These are phyloP conservation scores for Panus rudis DNA, from an alignment of 768 basidiomycete species.

Conservation along the genomic window DNA sequence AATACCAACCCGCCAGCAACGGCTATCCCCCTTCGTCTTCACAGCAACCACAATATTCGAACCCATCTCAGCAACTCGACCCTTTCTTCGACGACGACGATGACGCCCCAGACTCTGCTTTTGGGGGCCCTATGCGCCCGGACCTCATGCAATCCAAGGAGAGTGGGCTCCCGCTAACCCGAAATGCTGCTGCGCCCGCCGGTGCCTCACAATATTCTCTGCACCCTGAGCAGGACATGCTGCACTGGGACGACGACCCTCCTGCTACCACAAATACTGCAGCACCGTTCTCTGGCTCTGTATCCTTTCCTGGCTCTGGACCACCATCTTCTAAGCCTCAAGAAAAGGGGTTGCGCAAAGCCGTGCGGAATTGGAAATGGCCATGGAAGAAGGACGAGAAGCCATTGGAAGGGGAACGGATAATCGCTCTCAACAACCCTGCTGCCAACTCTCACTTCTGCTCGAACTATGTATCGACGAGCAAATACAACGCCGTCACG, in stretches of 20 bases:
- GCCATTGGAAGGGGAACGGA: conserved; percentile 62
- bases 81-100: conserved; percentile 85
- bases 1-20: conserved; percentile 44
- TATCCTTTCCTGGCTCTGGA: conserved; percentile 34
- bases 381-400: conserved; percentile 75
- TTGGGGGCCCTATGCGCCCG: conserved; percentile 45
- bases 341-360: conserved; percentile 8
- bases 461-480: conserved; percentile 86
- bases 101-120: conserved; percentile 61
- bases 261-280: conserved; percentile 33
- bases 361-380: conserved; percentile 61
- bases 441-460: conserved; percentile 57
- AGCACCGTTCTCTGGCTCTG: conserved; percentile 20
- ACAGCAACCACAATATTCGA: conserved; percentile 19
- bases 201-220: conserved; percentile 42
- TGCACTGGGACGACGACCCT: conserved; percentile 73
- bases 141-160: conserved; percentile 37
- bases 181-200: conserved; percentile 54
- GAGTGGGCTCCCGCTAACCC: conserved; percentile 50
- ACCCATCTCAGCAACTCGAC: conserved; percentile 51
- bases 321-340: conserved; percentile 2
- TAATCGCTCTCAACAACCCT: conserved; percentile 78
- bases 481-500: conserved; percentile 85
- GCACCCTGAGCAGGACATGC: conserved; percentile 34
- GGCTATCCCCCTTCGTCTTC: conserved; percentile 55